phyloP scores from a whole-genome alignment of 257 asterid species.

The Solanum tarapatanum region DNA sequence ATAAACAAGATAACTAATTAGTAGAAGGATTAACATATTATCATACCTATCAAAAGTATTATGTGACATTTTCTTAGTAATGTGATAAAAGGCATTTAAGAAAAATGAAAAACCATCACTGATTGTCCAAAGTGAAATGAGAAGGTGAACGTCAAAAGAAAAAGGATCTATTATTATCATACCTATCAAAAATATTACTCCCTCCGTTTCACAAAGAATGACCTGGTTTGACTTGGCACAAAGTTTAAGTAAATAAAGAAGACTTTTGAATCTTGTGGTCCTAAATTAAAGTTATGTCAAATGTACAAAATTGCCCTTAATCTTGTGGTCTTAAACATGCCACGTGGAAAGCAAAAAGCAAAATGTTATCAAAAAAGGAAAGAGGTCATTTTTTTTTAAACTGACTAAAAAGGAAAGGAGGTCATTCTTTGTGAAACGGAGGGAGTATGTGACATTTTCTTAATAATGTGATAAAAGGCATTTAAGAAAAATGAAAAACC shows the following conservation, averaged over 20 bases:
- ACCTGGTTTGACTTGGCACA: too few species aligned
- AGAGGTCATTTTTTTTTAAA: too few species aligned
- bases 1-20: not conserved
- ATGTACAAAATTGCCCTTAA: too few species aligned
- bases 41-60: not conserved
- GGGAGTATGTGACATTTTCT: not conserved
- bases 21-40: not conserved
- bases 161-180: not conserved
- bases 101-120: not conserved
- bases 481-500: not conserved
- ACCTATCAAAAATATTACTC: not conserved
- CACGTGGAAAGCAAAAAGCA: too few species aligned
- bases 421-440: too few species aligned
- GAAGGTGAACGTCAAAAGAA: not conserved
- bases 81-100: not conserved
- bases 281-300: too few species aligned
- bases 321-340: too few species aligned
- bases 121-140: not conserved
- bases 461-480: not conserved
- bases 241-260: too few species aligned
- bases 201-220: too few species aligned
- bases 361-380: too few species aligned
- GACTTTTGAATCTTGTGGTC: too few species aligned
- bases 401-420: too few species aligned
- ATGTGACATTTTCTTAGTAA: not conserved